phyloP scores from a whole-genome alignment of 2,329 filamentous ascomycete species.

The Magnaporthiopsis rhizophila region DNA sequence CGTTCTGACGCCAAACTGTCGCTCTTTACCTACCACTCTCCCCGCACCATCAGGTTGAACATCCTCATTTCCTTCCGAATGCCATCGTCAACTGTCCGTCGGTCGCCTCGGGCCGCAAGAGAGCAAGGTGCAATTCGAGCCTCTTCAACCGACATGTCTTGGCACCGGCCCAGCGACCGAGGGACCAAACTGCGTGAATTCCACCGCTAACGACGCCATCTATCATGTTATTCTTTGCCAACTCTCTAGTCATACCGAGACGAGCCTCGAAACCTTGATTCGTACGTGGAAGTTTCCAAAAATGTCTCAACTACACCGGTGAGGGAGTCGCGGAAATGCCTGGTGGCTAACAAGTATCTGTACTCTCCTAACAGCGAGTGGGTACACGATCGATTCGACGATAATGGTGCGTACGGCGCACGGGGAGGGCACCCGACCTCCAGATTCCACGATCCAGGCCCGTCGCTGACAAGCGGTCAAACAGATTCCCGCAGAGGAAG shows the following conservation, averaged over 20 bases:
- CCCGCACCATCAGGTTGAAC: conserved; percentile 12
- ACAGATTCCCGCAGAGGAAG: conserved; percentile 6
- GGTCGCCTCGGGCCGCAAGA: conserved; percentile 12
- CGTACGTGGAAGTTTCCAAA: conserved; percentile 38
- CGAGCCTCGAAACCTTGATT: conserved; percentile 61
- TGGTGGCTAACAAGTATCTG: neutral
- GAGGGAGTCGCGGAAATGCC: conserved; percentile 12
- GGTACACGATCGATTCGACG: conserved; percentile 88
- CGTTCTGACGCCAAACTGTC: neutral
- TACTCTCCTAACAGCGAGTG: conserved; percentile 58
- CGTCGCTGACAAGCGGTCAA: neutral
- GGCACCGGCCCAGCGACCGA: conserved; percentile 16
- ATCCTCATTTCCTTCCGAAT: neutral
- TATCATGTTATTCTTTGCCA: conserved; percentile 1
- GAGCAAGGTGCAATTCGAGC: neutral
- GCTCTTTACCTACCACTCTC: neutral
- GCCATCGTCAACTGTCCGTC: neutral
- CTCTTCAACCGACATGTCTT: conserved; percentile 15
- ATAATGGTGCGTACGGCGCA: conserved; percentile 45
- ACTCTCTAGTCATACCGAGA: conserved; percentile 50
- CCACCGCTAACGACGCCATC: conserved; percentile 26
- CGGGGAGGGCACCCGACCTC: neutral
- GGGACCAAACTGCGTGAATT: conserved; percentile 9
- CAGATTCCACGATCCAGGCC: neutral
- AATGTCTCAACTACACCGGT: neutral